phyloP scores from a whole-genome alignment of 805 yeast genomes.

The Hanseniaspora lachancei region DNA sequence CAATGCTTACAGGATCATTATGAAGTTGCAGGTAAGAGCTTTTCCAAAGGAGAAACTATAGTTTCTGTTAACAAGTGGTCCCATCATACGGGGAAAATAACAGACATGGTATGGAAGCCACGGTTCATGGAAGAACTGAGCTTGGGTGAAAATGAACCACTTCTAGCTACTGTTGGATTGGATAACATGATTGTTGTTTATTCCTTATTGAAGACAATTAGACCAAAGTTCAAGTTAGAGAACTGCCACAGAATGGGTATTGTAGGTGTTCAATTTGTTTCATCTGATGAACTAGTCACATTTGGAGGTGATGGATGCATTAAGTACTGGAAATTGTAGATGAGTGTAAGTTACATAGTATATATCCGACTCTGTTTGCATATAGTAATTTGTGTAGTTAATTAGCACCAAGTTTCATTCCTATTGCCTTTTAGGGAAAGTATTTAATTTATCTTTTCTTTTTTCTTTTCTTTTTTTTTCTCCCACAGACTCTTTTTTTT shows the following conservation, averaged over 20 bases:
- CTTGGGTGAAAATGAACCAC: slow-evolving; percentile 46
- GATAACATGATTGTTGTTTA: slow-evolving; percentile 75
- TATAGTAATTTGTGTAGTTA: not conserved
- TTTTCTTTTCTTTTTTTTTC: not conserved
- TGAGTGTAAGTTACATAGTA: not conserved
- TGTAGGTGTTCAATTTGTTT: slow-evolving; percentile 55
- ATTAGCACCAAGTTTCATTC: not conserved
- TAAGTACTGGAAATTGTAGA: slow-evolving; percentile 47
- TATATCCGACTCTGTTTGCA: slow-evolving; percentile 2
- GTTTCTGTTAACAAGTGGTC: slow-evolving; percentile 54
- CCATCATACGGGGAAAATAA: slow-evolving; percentile 76
- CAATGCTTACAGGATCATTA: slow-evolving; percentile 5
- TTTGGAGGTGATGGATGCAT: slow-evolving; percentile 75
- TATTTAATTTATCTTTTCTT: not conserved
- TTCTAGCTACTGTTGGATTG: slow-evolving; percentile 63
- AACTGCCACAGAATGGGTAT: slow-evolving; percentile 88
- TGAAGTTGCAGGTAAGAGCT: not conserved
- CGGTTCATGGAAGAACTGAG: slow-evolving; percentile 12
- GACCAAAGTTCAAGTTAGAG: slow-evolving; percentile 48
- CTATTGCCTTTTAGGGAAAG: not conserved
- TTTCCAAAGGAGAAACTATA: not conserved
- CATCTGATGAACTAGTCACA: slow-evolving; percentile 39
- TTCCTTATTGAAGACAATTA: slow-evolving; percentile 65
- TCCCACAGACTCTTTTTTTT: not conserved
- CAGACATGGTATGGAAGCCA: slow-evolving; percentile 59